Evolutionary conservation across 2,329 filamentous ascomycete species (phyloP).

Genomic region (Onygena corvina): DNA sequence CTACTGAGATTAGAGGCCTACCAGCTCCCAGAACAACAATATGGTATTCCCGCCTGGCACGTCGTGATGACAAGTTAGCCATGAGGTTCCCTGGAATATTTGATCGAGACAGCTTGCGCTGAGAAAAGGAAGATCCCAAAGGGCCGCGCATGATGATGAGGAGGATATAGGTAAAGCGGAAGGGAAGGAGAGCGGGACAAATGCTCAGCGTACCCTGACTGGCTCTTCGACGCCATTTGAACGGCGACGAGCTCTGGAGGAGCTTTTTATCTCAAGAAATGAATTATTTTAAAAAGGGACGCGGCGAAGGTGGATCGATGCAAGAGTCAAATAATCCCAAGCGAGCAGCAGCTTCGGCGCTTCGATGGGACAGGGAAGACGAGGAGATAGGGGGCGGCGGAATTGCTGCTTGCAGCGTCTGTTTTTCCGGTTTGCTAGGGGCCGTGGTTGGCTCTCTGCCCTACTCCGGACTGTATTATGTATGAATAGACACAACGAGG

Average conservation of each 20-base stretch:
- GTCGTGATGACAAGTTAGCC: slow-evolving; percentile 10
- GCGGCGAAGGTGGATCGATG: slow-evolving; percentile 3
- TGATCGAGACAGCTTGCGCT: not conserved
- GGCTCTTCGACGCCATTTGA: slow-evolving; percentile 11
- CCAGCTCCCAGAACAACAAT: slow-evolving; percentile 72
- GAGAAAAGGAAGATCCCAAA: not conserved
- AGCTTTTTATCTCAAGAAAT: not conserved
- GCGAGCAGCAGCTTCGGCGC: not conserved
- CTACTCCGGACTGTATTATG: too few species aligned
- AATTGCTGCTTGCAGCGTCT: too few species aligned
- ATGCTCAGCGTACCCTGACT: slow-evolving; percentile 8
- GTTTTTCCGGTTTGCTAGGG: too few species aligned
- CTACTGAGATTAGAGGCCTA: slow-evolving; percentile 29
- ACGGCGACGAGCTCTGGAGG: not conserved
- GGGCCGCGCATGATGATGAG: not conserved
- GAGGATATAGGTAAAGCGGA: not conserved
- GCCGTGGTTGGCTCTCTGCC: too few species aligned
- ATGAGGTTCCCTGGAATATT: slow-evolving; percentile 4
- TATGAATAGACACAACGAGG: too few species aligned
- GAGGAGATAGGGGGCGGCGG: not conserved
- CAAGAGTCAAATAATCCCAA: not conserved
- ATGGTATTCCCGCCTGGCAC: slow-evolving; percentile 56
- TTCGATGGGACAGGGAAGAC: slow-evolving; percentile 4
- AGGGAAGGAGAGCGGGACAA: slow-evolving; percentile 4
- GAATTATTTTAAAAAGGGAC: not conserved